Evolutionary conservation across 352 stramenopile genomes (phyloP), one percentile per base, ranked within the genome.

Genomic region (Phytophthora palmivora): DNA sequence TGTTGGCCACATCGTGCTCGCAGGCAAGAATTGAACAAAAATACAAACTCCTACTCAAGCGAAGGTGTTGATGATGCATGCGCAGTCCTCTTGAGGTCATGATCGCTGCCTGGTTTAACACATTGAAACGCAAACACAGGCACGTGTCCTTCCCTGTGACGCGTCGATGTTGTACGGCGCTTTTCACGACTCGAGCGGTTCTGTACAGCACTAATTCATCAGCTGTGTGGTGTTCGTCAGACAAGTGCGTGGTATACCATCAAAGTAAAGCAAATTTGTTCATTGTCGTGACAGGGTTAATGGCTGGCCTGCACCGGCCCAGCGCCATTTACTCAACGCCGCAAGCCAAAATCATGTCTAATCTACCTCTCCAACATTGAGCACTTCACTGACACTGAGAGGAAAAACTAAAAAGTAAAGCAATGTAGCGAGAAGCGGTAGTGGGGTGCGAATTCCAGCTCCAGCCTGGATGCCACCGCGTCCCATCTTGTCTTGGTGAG

Each of bases 331-430:
- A 62, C 26, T 28, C 43, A 65, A 46, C 41, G 56, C 62, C 44
- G 47, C 56, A 57, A 70, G 53, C 48, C 57, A 71, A 72, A 72
- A 55, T 69, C 68, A 64, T 66, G 52, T 72, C 58, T 70, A 70
- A 63, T 58, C 41, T 43, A 67, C 55, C 63, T 70, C 58, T 62
- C 48, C 58, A 72, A 76, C 59, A 74, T 74, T 76, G 66, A 79
- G 67, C 69, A 79, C 74, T 85, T 79, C 76, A 77, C 69, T 79
- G 44, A 77, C 63, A 73, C 57, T 52, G 52, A 73, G 46, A 65
- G 51, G 59, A 52, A 69, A 74, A 70, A 61, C 48, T 65, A 67
- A 71, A 70, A 63, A 37, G 42, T 64, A 63, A 73, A 70, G 26
- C 36, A 70, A 58, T 69, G 39, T 62, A 53, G 53, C 50, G 42